A percentile compares a stretch with the other conserved stretches of the same genome.
phyloP scores from a whole-genome alignment of 306 rosid genomes.

The Canavalia gladiata region DNA sequence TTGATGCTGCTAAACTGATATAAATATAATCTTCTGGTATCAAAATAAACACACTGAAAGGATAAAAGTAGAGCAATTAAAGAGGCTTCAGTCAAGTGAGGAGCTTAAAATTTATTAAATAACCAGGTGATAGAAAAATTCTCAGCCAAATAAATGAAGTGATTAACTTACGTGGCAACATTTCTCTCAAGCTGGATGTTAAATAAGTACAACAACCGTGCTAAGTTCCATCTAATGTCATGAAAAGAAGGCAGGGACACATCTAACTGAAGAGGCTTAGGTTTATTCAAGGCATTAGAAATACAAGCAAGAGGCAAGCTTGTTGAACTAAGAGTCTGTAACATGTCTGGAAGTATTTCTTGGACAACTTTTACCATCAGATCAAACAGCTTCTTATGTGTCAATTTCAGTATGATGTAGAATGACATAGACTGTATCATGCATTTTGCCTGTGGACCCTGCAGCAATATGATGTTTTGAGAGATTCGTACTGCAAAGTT shows the following conservation, averaged over 20 bases:
- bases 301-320: constrained; percentile 82
- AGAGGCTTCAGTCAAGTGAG: constrained; percentile 32
- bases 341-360: constrained; percentile 54
- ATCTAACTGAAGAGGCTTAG: constrained; percentile 78
- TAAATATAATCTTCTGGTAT: constrained; percentile 4
- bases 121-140: constrained; percentile 34
- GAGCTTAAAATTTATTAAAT: background rate
- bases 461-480: constrained; percentile 58
- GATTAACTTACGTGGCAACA: constrained; percentile 89
- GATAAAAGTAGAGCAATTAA: background rate
- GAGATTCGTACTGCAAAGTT: constrained; percentile 36
- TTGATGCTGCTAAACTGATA: constrained; percentile 19
- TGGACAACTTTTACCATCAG: constrained; percentile 56
- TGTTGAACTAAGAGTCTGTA: constrained; percentile 60
- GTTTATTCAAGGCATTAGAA: constrained; percentile 83
- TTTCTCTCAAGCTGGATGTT: constrained; percentile 89
- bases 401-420: constrained; percentile 62
- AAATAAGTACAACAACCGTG: constrained; percentile 79
- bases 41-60: background rate
- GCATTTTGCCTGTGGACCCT: constrained; percentile 61
- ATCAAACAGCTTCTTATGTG: constrained; percentile 46
- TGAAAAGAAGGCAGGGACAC: constrained; percentile 79
- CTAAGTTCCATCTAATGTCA: constrained; percentile 79
- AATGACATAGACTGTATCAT: constrained; percentile 56
- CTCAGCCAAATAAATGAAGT: constrained; percentile 40